A percentile compares a stretch with the other conserved stretches of the same genome.
phyloP scores from a whole-genome alignment of 106 monocot genomes.

The Phalaenopsis aphrodite region DNA sequence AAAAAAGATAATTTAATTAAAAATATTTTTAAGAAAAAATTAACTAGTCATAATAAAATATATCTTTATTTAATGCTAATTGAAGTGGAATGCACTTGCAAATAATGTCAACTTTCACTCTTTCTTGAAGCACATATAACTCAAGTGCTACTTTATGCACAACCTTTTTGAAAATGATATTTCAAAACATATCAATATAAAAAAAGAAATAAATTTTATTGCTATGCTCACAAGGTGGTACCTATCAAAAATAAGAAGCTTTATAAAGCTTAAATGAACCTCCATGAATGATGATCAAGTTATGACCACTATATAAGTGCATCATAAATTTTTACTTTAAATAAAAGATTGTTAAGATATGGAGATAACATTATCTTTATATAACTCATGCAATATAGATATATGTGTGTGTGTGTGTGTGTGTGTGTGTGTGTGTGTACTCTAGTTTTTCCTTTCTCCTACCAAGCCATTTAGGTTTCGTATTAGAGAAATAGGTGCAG shows the following conservation, averaged over 20 bases:
- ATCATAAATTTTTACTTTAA: not conserved
- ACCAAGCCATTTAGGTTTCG: no score
- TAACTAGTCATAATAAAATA: not conserved
- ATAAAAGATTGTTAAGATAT: not conserved
- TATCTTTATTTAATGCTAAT: not conserved
- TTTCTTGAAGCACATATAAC: not conserved
- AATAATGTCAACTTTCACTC: not conserved
- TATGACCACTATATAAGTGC: no score
- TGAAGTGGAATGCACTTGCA: not conserved
- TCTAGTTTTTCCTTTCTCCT: no score
- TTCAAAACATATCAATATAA: not conserved
- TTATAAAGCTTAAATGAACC: not conserved
- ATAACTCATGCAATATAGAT: no score
- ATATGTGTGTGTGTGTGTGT: no score
- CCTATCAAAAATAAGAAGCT: not conserved
- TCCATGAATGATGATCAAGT: not conserved
- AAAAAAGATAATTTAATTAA: constrained; percentile 14
- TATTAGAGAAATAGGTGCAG: no score
- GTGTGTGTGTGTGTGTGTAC: no score
- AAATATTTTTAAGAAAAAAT: not conserved
- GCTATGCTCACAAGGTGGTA: not conserved
- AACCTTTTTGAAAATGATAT: not conserved
- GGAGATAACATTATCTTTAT: no score
- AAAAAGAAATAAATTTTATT: not conserved
- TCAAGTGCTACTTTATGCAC: not conserved